These are phyloP conservation scores for Camillea tinctor DNA, from an alignment of 2,329 filamentous ascomycete genomes.

Conservation along the genomic window DNA sequence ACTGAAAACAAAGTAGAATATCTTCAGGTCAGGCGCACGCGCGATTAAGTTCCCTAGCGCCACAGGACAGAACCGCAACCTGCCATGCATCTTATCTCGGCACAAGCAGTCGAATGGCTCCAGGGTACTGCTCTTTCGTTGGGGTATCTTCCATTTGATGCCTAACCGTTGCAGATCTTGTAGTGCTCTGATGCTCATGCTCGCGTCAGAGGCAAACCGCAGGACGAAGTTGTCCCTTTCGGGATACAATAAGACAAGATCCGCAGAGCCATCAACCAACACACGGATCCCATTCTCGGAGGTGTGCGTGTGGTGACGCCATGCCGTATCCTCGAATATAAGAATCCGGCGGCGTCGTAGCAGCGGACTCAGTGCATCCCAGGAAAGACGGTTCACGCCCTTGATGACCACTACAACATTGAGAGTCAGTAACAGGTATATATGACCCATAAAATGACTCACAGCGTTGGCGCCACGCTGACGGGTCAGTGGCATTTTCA, in stretches of 20 bases:
- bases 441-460: no score
- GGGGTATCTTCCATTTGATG: constrained; percentile 4
- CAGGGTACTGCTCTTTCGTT: not conserved
- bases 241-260: constrained; percentile 14
- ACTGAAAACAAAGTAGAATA: constrained; percentile 31
- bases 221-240: not conserved
- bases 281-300: constrained; percentile 3
- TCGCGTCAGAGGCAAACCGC: no score
- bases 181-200: no score
- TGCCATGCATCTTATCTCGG: not conserved
- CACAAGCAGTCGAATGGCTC: not conserved
- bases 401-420: not conserved
- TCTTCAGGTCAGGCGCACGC: constrained; percentile 26
- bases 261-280: constrained; percentile 1
- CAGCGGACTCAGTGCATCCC: not conserved
- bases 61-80: constrained; percentile 11
- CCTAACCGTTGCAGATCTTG: constrained; percentile 13
- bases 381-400: constrained; percentile 3
- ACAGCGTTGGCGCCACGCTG: constrained; percentile 19
- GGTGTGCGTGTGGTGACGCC: not conserved
- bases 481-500: constrained; percentile 6
- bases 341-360: not conserved
- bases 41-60: constrained; percentile 23
- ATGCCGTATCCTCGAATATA: not conserved
- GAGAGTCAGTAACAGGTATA: no score